phyloP scores from a whole-genome alignment of 1,139 yeast species.

The Taiozyma sp. region DNA sequence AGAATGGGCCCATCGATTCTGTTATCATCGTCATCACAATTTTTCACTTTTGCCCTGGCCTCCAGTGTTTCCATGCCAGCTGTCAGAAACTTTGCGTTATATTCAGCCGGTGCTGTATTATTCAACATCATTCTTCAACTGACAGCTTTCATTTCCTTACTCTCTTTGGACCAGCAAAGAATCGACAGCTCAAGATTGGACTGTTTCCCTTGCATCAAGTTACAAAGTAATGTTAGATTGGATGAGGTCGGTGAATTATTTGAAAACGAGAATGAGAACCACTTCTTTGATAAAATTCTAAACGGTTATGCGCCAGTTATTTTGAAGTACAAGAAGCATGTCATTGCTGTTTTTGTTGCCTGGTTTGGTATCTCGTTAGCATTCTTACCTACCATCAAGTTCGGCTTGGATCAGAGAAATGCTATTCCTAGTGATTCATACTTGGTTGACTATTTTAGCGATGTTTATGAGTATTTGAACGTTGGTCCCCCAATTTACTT shows the following conservation, averaged over 20 bases:
- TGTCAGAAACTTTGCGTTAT: slow-evolving; percentile 85
- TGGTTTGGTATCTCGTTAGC: slow-evolving; percentile 69
- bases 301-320: slow-evolving; percentile 55
- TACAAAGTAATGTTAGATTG: slow-evolving; percentile 15
- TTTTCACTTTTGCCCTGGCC: slow-evolving; percentile 74
- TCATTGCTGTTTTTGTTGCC: slow-evolving; percentile 50
- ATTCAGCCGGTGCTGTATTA: slow-evolving; percentile 82
- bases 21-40: slow-evolving; percentile 71
- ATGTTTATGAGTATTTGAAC: slow-evolving; percentile 66
- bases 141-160: slow-evolving; percentile 73
- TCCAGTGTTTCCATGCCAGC: slow-evolving; percentile 92
- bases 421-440: slow-evolving; percentile 86
- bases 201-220: slow-evolving; percentile 46
- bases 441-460: slow-evolving; percentile 72
- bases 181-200: slow-evolving; percentile 58
- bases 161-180: slow-evolving; percentile 64
- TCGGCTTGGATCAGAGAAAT: slow-evolving; percentile 85
- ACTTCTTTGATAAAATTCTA: slow-evolving; percentile 35
- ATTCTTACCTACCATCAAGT: slow-evolving; percentile 59
- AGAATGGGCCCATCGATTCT: slow-evolving; percentile 86
- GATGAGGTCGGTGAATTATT: slow-evolving; percentile 22
- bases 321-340: slow-evolving; percentile 41
- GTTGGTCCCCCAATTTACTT: slow-evolving; percentile 93
- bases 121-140: slow-evolving; percentile 75
- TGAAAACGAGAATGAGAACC: slow-evolving; percentile 20